A percentile compares a stretch with the other conserved stretches of the same genome.
Evolutionary conservation across 805 yeast genomes (phyloP).

Genomic region (Saccharomycopsis capsularis): DNA sequence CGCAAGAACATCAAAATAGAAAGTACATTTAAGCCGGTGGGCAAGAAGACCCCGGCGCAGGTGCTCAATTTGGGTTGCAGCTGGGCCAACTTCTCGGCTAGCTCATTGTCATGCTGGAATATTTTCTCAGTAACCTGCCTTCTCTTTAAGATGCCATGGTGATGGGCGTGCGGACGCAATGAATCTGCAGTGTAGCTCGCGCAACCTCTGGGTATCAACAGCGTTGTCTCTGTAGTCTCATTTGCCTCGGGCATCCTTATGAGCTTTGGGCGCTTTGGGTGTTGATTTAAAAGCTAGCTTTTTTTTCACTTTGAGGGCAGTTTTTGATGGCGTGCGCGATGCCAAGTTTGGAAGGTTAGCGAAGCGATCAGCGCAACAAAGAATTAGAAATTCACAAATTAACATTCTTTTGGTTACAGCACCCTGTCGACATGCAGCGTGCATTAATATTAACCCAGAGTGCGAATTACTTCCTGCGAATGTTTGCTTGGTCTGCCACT

Average conservation of each 20-base stretch:
- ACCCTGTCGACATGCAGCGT: too few species aligned
- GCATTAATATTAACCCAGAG: too few species aligned
- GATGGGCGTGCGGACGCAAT: not conserved
- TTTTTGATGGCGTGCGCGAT: too few species aligned
- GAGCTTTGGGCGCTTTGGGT: too few species aligned
- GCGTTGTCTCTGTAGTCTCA: not conserved
- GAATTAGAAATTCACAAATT: too few species aligned
- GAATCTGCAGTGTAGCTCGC: not conserved
- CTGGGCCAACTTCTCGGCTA: not conserved
- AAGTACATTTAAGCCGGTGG: constrained; percentile 86
- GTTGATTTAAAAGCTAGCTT: too few species aligned
- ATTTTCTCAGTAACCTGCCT: not conserved
- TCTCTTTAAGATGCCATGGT: not conserved
- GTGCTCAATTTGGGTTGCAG: constrained; percentile 56
- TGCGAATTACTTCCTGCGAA: too few species aligned
- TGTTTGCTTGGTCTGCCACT: too few species aligned
- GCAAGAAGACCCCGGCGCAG: constrained; percentile 84
- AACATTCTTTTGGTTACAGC: too few species aligned
- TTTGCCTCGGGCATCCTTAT: not conserved
- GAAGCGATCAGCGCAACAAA: too few species aligned
- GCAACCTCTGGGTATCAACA: not conserved
- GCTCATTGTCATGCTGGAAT: not conserved
- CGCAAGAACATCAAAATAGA: constrained; percentile 93
- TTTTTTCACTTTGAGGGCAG: too few species aligned
- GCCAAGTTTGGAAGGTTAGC: too few species aligned